Conservation (phyloP, 2,329 filamentous ascomycete species). For the Pseudogymnoascus sp. region DNA sequence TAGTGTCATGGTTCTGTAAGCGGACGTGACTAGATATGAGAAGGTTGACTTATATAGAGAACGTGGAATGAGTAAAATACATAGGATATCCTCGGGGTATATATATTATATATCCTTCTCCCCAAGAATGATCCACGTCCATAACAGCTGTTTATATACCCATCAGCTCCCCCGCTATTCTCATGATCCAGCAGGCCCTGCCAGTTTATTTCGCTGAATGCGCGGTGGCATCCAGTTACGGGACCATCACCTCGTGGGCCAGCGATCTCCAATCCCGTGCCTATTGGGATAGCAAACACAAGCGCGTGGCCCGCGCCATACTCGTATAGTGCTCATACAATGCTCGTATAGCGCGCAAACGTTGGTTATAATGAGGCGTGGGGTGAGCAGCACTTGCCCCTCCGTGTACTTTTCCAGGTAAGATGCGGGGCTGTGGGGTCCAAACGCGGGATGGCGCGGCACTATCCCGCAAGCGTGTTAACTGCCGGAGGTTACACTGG, state of each 20-base stretch:
- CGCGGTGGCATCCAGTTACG: not conserved
- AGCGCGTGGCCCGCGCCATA: not conserved
- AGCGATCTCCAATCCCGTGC: not conserved
- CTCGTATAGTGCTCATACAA: not conserved
- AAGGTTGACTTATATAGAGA: not conserved
- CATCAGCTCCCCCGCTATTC: not conserved
- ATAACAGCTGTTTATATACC: not conserved
- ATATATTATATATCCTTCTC: not conserved
- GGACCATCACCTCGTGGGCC: not conserved
- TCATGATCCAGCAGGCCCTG: not conserved
- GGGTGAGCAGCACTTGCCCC: not conserved
- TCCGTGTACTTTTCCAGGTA: not conserved
- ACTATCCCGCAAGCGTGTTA: not conserved
- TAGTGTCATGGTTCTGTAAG: not conserved
- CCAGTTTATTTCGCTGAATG: not conserved
- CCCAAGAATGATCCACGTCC: not conserved
- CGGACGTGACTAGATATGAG: not conserved
- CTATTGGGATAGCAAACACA: not conserved
- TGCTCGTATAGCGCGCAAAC: not conserved
- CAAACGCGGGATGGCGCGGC: constrained; percentile 1
- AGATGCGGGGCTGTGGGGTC: constrained; percentile 3
- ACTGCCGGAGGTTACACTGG: not conserved
- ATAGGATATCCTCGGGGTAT: not conserved
- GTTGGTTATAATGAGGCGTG: not conserved
- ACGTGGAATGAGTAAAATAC: not conserved